These are phyloP conservation scores for Eruca vesicaria DNA, from an alignment of 441 rosid genomes.

Conservation along the genomic window DNA sequence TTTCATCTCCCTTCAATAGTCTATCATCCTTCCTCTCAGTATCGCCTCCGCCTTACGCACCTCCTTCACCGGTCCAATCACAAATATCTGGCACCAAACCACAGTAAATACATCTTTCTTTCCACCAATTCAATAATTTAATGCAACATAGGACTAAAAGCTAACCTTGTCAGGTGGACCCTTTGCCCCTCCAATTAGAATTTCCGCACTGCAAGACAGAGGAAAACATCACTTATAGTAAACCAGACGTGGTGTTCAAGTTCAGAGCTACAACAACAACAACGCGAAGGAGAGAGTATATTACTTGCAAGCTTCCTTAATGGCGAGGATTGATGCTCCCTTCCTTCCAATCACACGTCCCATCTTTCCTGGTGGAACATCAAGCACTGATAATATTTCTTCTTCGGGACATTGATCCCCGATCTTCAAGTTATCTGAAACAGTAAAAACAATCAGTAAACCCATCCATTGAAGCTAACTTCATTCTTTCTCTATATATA, in stretches of 20 bases:
- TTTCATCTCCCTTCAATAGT: constrained; percentile 34
- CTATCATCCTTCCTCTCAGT: constrained; percentile 84
- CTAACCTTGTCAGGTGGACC: constrained; percentile 94
- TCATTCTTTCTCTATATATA: neutral
- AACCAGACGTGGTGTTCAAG: neutral
- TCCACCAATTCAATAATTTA: neutral
- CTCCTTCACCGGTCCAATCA: constrained; percentile 78
- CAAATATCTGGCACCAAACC: constrained; percentile 56
- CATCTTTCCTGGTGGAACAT: constrained; percentile 91
- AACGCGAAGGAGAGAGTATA: constrained; percentile 17
- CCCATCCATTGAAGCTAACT: neutral
- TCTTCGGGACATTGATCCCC: constrained; percentile 56
- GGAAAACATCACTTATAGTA: neutral
- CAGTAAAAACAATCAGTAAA: constrained; percentile 3
- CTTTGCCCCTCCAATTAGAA: constrained; percentile 71
- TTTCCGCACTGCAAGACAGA: constrained; percentile 67
- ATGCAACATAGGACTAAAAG: too few species aligned
- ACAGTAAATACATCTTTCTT: neutral
- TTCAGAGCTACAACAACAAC: neutral
- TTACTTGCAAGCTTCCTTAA: constrained; percentile 87
- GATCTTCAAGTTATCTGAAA: constrained; percentile 48
- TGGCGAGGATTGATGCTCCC: constrained; percentile 74
- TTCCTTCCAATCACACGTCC: constrained; percentile 83
- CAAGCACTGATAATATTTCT: constrained; percentile 79
- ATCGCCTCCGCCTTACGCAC: constrained; percentile 96